Conservation (phyloP, 176 grass and related monocot species). For the Panicum miliaceum region DNA sequence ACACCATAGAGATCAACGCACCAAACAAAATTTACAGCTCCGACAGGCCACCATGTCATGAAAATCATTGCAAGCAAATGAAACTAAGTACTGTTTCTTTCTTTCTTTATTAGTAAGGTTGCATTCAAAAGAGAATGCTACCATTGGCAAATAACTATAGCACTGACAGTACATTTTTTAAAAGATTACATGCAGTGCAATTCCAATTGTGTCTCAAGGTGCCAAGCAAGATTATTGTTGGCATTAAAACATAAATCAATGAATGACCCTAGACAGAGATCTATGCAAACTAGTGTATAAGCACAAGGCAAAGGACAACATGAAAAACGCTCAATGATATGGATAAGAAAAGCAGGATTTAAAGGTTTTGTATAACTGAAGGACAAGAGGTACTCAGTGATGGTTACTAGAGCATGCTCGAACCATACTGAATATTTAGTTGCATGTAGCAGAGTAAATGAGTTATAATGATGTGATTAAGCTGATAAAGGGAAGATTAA, state of each 20-base stretch:
- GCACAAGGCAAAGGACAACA: not conserved
- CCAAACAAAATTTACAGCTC: not conserved
- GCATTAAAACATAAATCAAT: not conserved
- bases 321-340: not conserved
- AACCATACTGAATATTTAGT: not conserved
- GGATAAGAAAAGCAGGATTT: conserved; percentile 16
- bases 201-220: conserved; percentile 14
- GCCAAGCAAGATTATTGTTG: not conserved
- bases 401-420: not conserved
- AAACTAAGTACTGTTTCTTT: not conserved
- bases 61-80: not conserved
- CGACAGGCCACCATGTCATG: not conserved
- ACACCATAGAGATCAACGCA: not conserved
- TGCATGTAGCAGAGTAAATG: not conserved
- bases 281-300: not conserved
- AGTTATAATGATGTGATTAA: not conserved
- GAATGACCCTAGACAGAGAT: not conserved
- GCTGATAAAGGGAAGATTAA: conserved; percentile 3
- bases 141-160: not conserved
- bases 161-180: not conserved
- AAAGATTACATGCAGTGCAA: not conserved
- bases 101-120: not conserved
- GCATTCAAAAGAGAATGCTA: conserved; percentile 13
- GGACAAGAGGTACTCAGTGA: not conserved
- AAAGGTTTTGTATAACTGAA: not conserved